These are phyloP conservation scores for Saxophila tyrrhenica DNA, from an alignment of 495 filamentous ascomycete genomes.

Conservation along the genomic window DNA sequence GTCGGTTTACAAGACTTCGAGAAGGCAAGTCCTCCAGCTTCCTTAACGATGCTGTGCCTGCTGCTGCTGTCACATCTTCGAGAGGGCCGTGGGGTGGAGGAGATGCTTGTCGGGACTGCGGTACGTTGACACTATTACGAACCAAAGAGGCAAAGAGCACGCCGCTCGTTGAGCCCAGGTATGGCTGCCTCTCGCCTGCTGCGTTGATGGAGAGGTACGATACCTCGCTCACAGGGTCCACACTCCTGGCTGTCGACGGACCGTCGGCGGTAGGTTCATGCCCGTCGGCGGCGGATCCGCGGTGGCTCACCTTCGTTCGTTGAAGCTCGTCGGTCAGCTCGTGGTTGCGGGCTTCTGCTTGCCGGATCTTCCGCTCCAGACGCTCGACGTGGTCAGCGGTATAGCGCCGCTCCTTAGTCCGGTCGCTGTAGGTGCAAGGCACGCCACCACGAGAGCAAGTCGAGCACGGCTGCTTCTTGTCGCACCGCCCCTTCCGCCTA, in stretches of 20 bases:
- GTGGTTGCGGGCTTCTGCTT: neutral
- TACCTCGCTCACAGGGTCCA: slow-evolving; percentile 6
- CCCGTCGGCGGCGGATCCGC: neutral
- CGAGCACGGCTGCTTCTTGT: slow-evolving; percentile 6
- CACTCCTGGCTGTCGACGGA: neutral
- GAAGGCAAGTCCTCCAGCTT: slow-evolving; percentile 7
- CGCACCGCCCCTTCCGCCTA: slow-evolving; percentile 9
- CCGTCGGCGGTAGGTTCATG: neutral
- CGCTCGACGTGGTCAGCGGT: neutral
- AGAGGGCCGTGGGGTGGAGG: neutral
- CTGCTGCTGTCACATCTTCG: neutral
- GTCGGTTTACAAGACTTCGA: neutral
- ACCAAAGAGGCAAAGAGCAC: slow-evolving; percentile 9
- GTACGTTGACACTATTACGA: neutral
- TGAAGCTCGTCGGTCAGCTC: neutral
- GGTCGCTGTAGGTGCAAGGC: slow-evolving; percentile 6
- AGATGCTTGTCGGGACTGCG: neutral
- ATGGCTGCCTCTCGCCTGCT: slow-evolving; percentile 10
- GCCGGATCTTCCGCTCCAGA: neutral
- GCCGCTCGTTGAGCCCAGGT: slow-evolving; percentile 12
- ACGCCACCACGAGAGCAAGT: slow-evolving; percentile 4
- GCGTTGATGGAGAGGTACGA: slow-evolving; percentile 7
- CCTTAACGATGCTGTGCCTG: neutral
- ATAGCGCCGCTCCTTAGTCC: neutral
- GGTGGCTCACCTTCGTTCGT: neutral